These are phyloP conservation scores for Neotropicomus parvogracilis DNA, from an alignment of 1,284 basidiomycete species.

Conservation along the genomic window DNA sequence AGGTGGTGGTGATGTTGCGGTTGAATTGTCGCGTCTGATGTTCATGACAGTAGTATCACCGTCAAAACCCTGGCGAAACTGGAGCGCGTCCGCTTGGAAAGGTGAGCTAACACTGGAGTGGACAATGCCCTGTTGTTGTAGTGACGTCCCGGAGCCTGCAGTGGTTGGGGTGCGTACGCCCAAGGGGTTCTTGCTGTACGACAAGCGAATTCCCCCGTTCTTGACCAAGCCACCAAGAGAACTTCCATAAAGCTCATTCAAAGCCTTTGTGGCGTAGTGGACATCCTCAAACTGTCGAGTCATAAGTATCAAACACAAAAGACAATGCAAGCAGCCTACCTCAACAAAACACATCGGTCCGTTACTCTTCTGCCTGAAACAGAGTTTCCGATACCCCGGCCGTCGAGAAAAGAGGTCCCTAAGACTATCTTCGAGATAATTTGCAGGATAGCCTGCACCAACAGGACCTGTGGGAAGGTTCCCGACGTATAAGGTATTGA, in stretches of 20 bases:
- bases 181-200: constrained; percentile 94
- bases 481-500: constrained; percentile 93
- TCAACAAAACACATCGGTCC: constrained; percentile 98
- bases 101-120: constrained; percentile 27
- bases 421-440: constrained; percentile 82
- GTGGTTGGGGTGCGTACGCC: constrained; percentile 80
- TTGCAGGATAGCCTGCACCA: constrained; percentile 58
- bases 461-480: constrained; percentile 78
- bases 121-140: constrained; percentile 46
- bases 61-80: constrained; percentile 36
- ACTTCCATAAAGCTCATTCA: constrained; percentile 90
- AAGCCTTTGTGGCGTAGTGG: constrained; percentile 74
- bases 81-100: constrained; percentile 39
- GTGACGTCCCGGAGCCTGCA: constrained; percentile 44
- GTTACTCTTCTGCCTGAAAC: constrained; percentile 92
- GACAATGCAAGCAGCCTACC: constrained; percentile 42
- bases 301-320: constrained; percentile 8
- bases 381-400: constrained; percentile 86
- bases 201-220: constrained; percentile 90
- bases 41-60: constrained; percentile 30
- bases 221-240: constrained; percentile 88
- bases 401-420: constrained; percentile 76
- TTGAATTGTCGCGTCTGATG: constrained; percentile 37
- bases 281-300: constrained; percentile 84
- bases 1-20: constrained; percentile 42